Conservation (phyloP, 768 basidiomycete species). For the Tubosaeta sp. region DNA sequence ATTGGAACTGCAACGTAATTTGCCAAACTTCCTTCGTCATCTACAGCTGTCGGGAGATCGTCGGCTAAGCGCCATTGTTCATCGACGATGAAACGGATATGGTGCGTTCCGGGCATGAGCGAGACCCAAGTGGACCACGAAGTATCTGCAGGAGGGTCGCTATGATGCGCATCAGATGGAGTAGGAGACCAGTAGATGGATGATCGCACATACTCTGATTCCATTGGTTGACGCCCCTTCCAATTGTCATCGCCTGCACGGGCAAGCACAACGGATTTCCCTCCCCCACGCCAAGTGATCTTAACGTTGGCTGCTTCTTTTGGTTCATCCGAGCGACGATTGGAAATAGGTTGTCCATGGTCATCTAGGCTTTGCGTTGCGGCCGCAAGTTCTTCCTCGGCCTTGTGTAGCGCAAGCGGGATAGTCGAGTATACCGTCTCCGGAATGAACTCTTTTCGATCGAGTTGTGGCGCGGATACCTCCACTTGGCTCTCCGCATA, state of each 20-base stretch:
- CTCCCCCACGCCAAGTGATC: constrained; percentile 65
- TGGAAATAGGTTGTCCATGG: constrained; percentile 17
- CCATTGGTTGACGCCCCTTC: constrained; percentile 66
- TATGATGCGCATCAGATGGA: constrained; percentile 18
- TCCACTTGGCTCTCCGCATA: constrained; percentile 37
- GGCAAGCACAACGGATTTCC: constrained; percentile 59
- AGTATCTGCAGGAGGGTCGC: constrained; percentile 31
- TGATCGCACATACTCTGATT: constrained; percentile 48
- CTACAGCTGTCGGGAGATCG: constrained; percentile 83
- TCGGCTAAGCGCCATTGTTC: constrained; percentile 77
- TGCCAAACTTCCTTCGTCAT: constrained; percentile 90
- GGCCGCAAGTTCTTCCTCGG: constrained; percentile 26
- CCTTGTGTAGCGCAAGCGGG: constrained; percentile 47
- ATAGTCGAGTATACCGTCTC: constrained; percentile 64
- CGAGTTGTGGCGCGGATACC: constrained; percentile 21
- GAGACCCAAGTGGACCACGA: constrained; percentile 39
- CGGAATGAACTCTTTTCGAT: constrained; percentile 40
- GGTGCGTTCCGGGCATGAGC: constrained; percentile 87
- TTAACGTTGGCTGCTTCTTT: constrained; percentile 39
- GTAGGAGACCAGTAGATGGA: neutral
- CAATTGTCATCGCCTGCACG: constrained; percentile 73
- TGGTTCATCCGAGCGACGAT: constrained; percentile 23
- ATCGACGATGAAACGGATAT: constrained; percentile 93
- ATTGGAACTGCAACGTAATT: constrained; percentile 74
- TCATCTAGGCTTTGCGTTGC: constrained; percentile 11